Conservation (phyloP, 1,284 basidiomycete species). For the Taiwanofungus camphoratus region DNA sequence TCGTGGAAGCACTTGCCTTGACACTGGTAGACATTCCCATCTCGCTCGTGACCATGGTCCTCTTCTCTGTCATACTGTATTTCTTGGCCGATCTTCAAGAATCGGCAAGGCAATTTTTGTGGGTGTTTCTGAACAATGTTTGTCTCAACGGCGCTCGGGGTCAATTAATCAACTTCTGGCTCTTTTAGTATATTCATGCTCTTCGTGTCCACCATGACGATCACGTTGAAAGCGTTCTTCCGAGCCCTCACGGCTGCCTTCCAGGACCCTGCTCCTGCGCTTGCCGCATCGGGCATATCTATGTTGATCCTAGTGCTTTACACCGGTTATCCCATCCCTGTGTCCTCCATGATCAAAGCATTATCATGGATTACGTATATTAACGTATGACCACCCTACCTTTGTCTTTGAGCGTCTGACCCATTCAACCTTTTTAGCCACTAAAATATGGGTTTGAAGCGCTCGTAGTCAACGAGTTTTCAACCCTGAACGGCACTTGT, state of each 20-base stretch:
- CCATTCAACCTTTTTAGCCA: constrained; percentile 35
- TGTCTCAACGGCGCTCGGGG: neutral
- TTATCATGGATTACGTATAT: constrained; percentile 58
- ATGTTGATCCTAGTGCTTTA: constrained; percentile 40
- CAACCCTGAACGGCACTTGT: constrained; percentile 35
- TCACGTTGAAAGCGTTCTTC: constrained; percentile 57
- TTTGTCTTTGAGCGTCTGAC: too few species aligned
- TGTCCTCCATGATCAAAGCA: constrained; percentile 52
- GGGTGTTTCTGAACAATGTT: constrained; percentile 17
- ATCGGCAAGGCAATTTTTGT: constrained; percentile 53
- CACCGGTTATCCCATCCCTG: constrained; percentile 41
- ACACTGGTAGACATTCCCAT: constrained; percentile 68
- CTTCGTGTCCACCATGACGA: constrained; percentile 40
- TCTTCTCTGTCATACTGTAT: constrained; percentile 57
- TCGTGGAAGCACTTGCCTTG: constrained; percentile 57
- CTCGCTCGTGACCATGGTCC: constrained; percentile 40
- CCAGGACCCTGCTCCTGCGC: constrained; percentile 45
- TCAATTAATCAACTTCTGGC: neutral
- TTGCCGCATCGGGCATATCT: constrained; percentile 50
- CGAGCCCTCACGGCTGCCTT: constrained; percentile 49
- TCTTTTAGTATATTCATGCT: constrained; percentile 42
- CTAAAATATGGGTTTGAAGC: constrained; percentile 45
- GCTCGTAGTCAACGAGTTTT: constrained; percentile 50
- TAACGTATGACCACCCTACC: constrained; percentile 36
- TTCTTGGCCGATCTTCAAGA: constrained; percentile 54